Evolutionary conservation across 768 basidiomycete species (phyloP).

Genomic region (Psilocybe cubensis): DNA sequence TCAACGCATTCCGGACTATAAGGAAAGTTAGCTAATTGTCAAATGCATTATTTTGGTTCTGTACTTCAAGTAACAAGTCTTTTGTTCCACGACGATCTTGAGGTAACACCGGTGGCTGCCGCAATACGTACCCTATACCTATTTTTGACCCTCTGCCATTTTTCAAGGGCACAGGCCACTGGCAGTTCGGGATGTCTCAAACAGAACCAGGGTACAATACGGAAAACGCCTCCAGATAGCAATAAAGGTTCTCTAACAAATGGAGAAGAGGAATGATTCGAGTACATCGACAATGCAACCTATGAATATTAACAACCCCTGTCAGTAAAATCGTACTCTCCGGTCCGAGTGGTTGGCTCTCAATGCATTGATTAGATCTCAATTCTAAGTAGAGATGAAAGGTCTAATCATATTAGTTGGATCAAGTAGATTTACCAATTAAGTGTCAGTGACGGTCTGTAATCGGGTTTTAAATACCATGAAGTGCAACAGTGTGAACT

Average conservation of each 20-base stretch:
- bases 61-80: no score
- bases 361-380: neutral
- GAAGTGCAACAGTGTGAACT: no score
- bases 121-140: neutral
- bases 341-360: neutral
- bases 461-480: no score
- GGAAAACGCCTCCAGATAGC: neutral
- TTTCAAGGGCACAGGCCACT: no score
- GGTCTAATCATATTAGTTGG: neutral
- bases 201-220: neutral
- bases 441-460: no score
- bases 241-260: neutral
- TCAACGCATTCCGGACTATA: neutral
- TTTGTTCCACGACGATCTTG: no score
- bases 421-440: neutral
- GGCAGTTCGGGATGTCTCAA: no score
- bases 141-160: no score
- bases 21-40: neutral
- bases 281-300: neutral
- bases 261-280: neutral
- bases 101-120: neutral
- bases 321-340: neutral
- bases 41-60: neutral
- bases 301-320: neutral
- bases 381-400: neutral